phyloP scores from a whole-genome alignment of 73 alveolate species.

The Tetrahymena borealis region DNA sequence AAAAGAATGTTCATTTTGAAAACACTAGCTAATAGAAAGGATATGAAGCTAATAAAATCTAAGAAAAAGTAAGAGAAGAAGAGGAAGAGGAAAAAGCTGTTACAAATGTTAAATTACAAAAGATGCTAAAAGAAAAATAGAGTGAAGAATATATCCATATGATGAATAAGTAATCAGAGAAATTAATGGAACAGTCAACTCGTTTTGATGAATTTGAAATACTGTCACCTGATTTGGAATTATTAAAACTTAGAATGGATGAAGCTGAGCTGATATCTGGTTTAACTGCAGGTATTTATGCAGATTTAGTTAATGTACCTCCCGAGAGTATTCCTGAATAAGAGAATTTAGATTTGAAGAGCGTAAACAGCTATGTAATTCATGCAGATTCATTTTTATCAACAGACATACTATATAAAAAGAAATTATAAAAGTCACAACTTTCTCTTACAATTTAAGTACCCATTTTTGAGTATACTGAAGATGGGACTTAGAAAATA shows the following conservation, averaged over 20 bases:
- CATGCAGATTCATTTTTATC: not conserved
- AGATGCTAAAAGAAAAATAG: not conserved
- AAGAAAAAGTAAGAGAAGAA: not conserved
- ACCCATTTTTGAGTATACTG: not conserved
- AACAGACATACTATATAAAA: not conserved
- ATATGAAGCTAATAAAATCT: not conserved
- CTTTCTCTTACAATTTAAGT: not conserved
- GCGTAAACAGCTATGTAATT: not conserved
- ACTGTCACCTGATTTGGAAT: not conserved
- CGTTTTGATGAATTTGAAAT: not conserved
- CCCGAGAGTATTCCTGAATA: not conserved
- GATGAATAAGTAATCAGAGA: not conserved
- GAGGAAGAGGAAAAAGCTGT: not conserved
- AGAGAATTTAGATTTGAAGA: not conserved
- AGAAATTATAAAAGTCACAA: not conserved
- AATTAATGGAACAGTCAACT: not conserved
- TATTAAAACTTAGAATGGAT: not conserved
- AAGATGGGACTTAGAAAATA: not conserved
- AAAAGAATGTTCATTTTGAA: not conserved
- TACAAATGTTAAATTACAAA: not conserved
- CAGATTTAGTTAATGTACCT: not conserved
- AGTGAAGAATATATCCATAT: not conserved
- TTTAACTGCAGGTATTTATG: not conserved
- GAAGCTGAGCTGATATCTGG: not conserved
- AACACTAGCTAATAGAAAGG: not conserved